These are phyloP conservation scores for Otatea glauca DNA, from an alignment of 176 grass and related monocot genomes.

Conservation along the genomic window DNA sequence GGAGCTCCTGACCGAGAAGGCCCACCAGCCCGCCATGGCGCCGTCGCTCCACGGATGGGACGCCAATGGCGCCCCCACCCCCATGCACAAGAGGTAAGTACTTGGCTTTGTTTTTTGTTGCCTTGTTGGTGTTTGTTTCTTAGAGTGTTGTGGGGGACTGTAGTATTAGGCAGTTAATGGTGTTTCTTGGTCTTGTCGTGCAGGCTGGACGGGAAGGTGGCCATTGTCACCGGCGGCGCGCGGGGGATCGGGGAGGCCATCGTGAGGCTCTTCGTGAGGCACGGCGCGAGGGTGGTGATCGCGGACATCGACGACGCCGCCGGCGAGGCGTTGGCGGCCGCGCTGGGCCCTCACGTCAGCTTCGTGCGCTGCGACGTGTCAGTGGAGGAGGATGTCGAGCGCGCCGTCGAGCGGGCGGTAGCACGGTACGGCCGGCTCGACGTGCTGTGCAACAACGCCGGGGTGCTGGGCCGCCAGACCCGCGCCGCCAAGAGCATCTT, in stretches of 20 bases:
- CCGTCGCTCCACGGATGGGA: conserved; percentile 66
- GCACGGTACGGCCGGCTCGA: conserved; percentile 69
- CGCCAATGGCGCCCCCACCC: conserved; percentile 53
- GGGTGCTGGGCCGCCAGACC: conserved; percentile 86
- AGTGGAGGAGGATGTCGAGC: conserved; percentile 68
- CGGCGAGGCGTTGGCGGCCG: conserved; percentile 55
- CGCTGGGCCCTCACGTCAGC: conserved; percentile 55
- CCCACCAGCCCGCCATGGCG: conserved; percentile 49
- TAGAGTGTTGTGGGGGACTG: not conserved
- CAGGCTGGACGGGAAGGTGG: conserved; percentile 91
- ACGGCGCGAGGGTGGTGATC: conserved; percentile 81
- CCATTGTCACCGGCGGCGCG: conserved; percentile 82
- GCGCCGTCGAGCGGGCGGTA: conserved; percentile 51
- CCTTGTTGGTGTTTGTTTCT: not conserved
- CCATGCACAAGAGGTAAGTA: conserved; percentile 70
- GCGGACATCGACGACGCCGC: conserved; percentile 68
- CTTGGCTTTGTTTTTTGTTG: not conserved
- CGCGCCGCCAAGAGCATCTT: conserved; percentile 78
- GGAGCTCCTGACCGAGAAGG: conserved; percentile 51
- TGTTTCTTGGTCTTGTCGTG: not conserved
- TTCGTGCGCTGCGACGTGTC: conserved; percentile 78
- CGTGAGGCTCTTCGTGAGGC: conserved; percentile 63
- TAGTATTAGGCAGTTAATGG: not conserved
- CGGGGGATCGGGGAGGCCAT: conserved; percentile 87
- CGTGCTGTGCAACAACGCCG: conserved; percentile 84